Evolutionary conservation across 179 eudicot species (phyloP).

Genomic region (Patellifolia procumbens): DNA sequence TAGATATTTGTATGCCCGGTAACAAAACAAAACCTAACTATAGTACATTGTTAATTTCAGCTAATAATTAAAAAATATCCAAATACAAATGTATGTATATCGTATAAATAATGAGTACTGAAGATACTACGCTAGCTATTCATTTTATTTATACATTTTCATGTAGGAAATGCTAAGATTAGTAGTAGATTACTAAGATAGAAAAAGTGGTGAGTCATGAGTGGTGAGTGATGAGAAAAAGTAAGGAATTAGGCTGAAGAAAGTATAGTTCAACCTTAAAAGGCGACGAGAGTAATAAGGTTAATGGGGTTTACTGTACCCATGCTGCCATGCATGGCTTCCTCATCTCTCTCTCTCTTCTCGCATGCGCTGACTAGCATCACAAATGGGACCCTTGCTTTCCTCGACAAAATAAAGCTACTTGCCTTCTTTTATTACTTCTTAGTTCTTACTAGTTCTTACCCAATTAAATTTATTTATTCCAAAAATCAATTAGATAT

Average conservation of each 20-base stretch:
- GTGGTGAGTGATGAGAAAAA: background rate
- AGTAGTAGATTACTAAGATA: too few relatives aligned
- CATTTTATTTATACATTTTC: too few relatives aligned
- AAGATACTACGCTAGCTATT: too few relatives aligned
- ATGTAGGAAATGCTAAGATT: too few relatives aligned
- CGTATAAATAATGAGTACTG: too few relatives aligned
- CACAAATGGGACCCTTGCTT: background rate
- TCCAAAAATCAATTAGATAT: background rate
- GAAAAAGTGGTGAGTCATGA: background rate
- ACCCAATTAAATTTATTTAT: background rate
- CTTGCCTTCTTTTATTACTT: background rate
- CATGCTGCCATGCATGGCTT: too few relatives aligned
- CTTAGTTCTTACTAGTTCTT: background rate
- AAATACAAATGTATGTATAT: too few relatives aligned
- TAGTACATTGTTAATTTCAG: too few relatives aligned
- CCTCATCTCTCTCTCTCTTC: background rate
- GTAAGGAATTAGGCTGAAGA: too few relatives aligned
- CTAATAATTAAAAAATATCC: too few relatives aligned
- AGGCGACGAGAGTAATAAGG: background rate
- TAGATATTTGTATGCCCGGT: too few relatives aligned
- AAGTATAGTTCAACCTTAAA: background rate
- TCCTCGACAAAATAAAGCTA: conserved; percentile 3
- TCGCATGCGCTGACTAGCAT: conserved; percentile 21
- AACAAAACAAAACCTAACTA: too few relatives aligned
- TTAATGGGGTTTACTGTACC: conserved; percentile 8